phyloP scores from a whole-genome alignment of 352 stramenopile genomes.

The Pythium brachiatum region DNA sequence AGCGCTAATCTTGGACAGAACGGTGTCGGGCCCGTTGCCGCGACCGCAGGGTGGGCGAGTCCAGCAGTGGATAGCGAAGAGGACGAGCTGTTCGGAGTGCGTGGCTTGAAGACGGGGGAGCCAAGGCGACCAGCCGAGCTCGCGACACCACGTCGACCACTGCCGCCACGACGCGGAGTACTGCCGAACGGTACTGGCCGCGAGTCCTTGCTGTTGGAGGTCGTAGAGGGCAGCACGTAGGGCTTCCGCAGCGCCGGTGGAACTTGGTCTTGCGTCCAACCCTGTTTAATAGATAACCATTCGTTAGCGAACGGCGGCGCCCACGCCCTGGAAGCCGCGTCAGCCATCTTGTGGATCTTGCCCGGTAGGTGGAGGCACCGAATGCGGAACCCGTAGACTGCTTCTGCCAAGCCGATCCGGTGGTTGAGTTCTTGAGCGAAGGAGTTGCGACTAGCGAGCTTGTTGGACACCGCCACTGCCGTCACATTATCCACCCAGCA shows the following conservation, averaged over 20 bases:
- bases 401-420: conserved; percentile 23
- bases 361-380: conserved; percentile 16
- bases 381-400: conserved; percentile 18
- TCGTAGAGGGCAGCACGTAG: neutral
- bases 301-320: neutral
- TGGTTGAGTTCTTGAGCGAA: conserved; percentile 38
- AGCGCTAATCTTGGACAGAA: conserved; percentile 31
- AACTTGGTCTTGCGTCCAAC: neutral
- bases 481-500: conserved; percentile 32
- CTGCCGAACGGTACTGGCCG: neutral
- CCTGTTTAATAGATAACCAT: conserved; percentile 3
- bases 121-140: neutral
- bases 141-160: neutral
- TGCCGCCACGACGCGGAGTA: neutral
- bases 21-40: conserved; percentile 26
- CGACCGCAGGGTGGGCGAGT: neutral
- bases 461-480: conserved; percentile 23
- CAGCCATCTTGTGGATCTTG: conserved; percentile 26
- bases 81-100: conserved; percentile 1
- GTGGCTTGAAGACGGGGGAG: neutral
- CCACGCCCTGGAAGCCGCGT: conserved; percentile 26
- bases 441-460: conserved; percentile 7
- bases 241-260: neutral
- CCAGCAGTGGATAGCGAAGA: conserved; percentile 11
- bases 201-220: neutral